Percentiles rank a stretch among this genome's conserved stretches.
Evolutionary conservation across 2,329 filamentous ascomycete species (phyloP).

Genomic region (Parafenestella ontariensis): DNA sequence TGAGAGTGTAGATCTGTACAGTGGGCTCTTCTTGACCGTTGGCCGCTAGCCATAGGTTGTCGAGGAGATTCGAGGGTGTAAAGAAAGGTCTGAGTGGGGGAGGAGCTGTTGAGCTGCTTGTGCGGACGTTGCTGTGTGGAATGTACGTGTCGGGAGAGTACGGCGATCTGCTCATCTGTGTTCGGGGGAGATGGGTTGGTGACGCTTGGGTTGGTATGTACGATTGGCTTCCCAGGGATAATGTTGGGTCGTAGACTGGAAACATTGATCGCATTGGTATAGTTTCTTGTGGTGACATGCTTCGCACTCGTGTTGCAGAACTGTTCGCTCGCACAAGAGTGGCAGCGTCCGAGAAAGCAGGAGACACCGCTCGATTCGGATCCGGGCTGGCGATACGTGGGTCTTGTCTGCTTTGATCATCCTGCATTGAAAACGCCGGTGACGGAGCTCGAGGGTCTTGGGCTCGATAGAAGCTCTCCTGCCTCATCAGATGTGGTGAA

Average conservation of each 20-base stretch:
- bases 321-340: conserved; percentile 50
- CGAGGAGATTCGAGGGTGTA: conserved; percentile 66
- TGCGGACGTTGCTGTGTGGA: conserved; percentile 45
- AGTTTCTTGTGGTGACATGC: conserved; percentile 40
- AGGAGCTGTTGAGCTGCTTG: conserved; percentile 29
- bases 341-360: conserved; percentile 43
- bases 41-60: conserved; percentile 71
- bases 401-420: conserved; percentile 16
- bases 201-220: conserved; percentile 73
- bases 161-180: conserved; percentile 70
- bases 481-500: conserved; percentile 22
- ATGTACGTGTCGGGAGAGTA: conserved; percentile 62
- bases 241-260: conserved; percentile 72
- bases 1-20: conserved; percentile 47
- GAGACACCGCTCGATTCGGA: conserved; percentile 41
- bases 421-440: conserved; percentile 21
- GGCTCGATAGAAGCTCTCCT: conserved; percentile 26
- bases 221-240: conserved; percentile 71
- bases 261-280: conserved; percentile 73
- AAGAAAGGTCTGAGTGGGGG: conserved; percentile 44
- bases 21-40: conserved; percentile 67
- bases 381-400: conserved; percentile 35
- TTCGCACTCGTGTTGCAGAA: conserved; percentile 36
- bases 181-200: conserved; percentile 68
- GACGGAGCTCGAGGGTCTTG: conserved; percentile 32